phyloP scores from a whole-genome alignment of 2,329 filamentous ascomycete genomes.

The Clarireedia sp. region DNA sequence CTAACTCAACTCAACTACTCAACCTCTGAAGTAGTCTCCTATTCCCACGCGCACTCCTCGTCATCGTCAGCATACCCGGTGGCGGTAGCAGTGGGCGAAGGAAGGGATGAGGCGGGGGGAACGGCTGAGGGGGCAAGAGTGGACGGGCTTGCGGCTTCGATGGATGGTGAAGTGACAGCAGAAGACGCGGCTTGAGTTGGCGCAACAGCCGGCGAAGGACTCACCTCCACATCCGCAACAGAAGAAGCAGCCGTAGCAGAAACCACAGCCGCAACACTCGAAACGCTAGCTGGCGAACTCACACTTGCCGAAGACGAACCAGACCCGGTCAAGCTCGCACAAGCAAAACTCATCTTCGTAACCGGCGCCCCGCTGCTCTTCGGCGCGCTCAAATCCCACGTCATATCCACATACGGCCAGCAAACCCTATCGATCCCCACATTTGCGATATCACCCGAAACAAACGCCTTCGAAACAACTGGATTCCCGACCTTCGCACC shows the following conservation, averaged over 20 bases:
- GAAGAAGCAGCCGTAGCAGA: neutral
- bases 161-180: neutral
- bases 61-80: neutral
- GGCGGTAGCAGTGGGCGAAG: neutral
- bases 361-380: slow-evolving; percentile 20
- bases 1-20: no score
- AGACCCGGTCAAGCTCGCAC: slow-evolving; percentile 19
- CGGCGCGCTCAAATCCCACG: slow-evolving; percentile 37
- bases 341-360: slow-evolving; percentile 46
- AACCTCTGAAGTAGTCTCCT: neutral
- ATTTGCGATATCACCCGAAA: slow-evolving; percentile 55
- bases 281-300: neutral
- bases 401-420: slow-evolving; percentile 53
- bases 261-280: neutral
- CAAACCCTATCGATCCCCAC: slow-evolving; percentile 45
- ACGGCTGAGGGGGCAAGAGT: neutral
- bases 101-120: neutral
- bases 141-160: neutral
- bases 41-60: neutral
- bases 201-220: neutral
- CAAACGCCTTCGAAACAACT: slow-evolving; percentile 43
- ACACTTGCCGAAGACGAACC: neutral
- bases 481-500: slow-evolving; percentile 45
- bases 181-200: neutral
- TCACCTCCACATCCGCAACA: neutral